These are phyloP conservation scores for Achaetomium macrosporum DNA, from an alignment of 2,329 filamentous ascomycete species.

Conservation along the genomic window DNA sequence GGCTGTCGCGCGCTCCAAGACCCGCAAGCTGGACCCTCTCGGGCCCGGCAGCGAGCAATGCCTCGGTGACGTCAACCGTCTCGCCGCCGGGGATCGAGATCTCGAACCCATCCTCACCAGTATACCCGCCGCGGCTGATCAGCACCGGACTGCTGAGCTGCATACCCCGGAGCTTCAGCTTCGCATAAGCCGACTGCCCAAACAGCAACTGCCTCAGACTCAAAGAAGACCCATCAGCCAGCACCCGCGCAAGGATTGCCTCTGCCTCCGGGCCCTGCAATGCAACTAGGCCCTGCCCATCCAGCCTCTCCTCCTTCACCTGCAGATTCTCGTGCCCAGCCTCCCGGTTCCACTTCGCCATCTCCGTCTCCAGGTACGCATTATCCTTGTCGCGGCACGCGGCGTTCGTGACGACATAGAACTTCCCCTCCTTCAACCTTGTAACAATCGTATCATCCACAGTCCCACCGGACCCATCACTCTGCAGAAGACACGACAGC, in stretches of 20 bases:
- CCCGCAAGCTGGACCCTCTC: slow-evolving; percentile 71
- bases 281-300: slow-evolving; percentile 73
- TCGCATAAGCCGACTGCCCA: slow-evolving; percentile 64
- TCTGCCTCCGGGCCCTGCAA: slow-evolving; percentile 79
- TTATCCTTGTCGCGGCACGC: slow-evolving; percentile 86
- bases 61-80: slow-evolving; percentile 60
- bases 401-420: slow-evolving; percentile 94
- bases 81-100: slow-evolving; percentile 71
- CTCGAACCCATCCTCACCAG: slow-evolving; percentile 97
- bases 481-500: slow-evolving; percentile 77
- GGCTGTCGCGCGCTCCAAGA: slow-evolving; percentile 82
- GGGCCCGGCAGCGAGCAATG: slow-evolving; percentile 58
- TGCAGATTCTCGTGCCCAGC: slow-evolving; percentile 44
- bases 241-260: slow-evolving; percentile 58
- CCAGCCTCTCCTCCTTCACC: slow-evolving; percentile 64
- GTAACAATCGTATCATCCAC: slow-evolving; percentile 93
- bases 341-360: slow-evolving; percentile 39
- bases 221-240: slow-evolving; percentile 46
- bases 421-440: slow-evolving; percentile 63
- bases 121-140: slow-evolving; percentile 88
- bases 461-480: slow-evolving; percentile 74
- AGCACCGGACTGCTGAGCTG: slow-evolving; percentile 46
- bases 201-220: slow-evolving; percentile 71
- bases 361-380: slow-evolving; percentile 65
- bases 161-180: slow-evolving; percentile 55